Percentiles rank a stretch among this genome's conserved stretches.
These are phyloP conservation scores for Penicillium pancosmium DNA, from an alignment of 495 filamentous ascomycete genomes.

Conservation along the genomic window DNA sequence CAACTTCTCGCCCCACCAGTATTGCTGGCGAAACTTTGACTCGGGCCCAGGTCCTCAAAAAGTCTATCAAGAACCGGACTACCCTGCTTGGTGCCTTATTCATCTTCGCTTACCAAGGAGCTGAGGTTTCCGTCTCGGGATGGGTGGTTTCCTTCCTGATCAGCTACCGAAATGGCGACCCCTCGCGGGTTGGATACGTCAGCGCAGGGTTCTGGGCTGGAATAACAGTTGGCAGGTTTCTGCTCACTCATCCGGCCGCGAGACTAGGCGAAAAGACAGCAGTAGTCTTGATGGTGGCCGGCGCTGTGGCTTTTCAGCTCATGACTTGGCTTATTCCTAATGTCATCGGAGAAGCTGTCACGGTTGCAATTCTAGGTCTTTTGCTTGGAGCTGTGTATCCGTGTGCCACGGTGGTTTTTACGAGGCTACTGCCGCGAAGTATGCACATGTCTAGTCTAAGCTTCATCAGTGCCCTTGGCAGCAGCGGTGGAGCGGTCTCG, in stretches of 20 bases:
- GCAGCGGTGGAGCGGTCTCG: slow-evolving; percentile 70
- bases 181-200: slow-evolving; percentile 73
- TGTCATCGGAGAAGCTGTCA: slow-evolving; percentile 69
- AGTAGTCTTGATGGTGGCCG: slow-evolving; percentile 60
- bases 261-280: slow-evolving; percentile 68
- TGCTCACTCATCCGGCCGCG: slow-evolving; percentile 63
- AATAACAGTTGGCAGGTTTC: slow-evolving; percentile 71
- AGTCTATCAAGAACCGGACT: slow-evolving; percentile 56
- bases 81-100: slow-evolving; percentile 74
- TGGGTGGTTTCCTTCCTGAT: slow-evolving; percentile 85
- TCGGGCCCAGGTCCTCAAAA: slow-evolving; percentile 58
- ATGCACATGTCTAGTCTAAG: slow-evolving; percentile 69
- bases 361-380: slow-evolving; percentile 71
- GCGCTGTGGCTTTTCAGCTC: slow-evolving; percentile 67
- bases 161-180: slow-evolving; percentile 65
- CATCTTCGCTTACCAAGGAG: slow-evolving; percentile 82
- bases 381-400: slow-evolving; percentile 80
- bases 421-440: slow-evolving; percentile 58
- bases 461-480: slow-evolving; percentile 73
- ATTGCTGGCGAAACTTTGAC: slow-evolving; percentile 60
- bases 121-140: slow-evolving; percentile 75
- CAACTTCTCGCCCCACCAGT: slow-evolving; percentile 32
- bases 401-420: slow-evolving; percentile 68
- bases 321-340: slow-evolving; percentile 77
- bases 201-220: slow-evolving; percentile 84